Conservation (phyloP, 805 yeast species). For the Pichia cabralensis region DNA sequence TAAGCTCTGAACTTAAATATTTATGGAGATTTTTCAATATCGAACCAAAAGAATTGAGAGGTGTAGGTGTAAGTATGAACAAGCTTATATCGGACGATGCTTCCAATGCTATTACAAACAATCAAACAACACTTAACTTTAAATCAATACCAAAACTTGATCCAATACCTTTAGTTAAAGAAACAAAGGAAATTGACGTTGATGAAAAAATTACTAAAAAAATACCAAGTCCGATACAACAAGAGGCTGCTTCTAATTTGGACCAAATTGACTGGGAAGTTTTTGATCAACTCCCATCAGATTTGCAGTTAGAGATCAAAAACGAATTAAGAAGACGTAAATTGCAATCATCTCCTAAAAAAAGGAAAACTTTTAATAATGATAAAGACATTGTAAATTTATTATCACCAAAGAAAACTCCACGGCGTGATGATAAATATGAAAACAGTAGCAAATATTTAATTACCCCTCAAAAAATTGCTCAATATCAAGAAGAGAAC, state of each 20-base stretch:
- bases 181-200: background rate
- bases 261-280: constrained; percentile 53
- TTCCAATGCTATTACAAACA: too few species aligned
- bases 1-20: constrained; percentile 49
- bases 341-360: constrained; percentile 16
- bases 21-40: constrained; percentile 47
- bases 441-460: too few species aligned
- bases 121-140: too few species aligned
- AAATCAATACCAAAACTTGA: too few species aligned
- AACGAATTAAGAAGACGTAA: constrained; percentile 39
- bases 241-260: too few species aligned
- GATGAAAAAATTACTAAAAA: too few species aligned
- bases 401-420: too few species aligned
- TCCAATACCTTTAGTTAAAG: background rate
- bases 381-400: constrained; percentile 12
- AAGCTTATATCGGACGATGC: too few species aligned
- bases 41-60: constrained; percentile 57
- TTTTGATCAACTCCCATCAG: constrained; percentile 53
- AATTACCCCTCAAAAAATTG: constrained; percentile 5
- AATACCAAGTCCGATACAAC: too few species aligned
- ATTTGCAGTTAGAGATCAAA: constrained; percentile 52
- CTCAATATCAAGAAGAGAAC: constrained; percentile 1
- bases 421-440: too few species aligned
- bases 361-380: constrained; percentile 1
- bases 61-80: constrained; percentile 62